phyloP scores from a whole-genome alignment of 164 flowering plant species.

The Protea cynaroides region DNA sequence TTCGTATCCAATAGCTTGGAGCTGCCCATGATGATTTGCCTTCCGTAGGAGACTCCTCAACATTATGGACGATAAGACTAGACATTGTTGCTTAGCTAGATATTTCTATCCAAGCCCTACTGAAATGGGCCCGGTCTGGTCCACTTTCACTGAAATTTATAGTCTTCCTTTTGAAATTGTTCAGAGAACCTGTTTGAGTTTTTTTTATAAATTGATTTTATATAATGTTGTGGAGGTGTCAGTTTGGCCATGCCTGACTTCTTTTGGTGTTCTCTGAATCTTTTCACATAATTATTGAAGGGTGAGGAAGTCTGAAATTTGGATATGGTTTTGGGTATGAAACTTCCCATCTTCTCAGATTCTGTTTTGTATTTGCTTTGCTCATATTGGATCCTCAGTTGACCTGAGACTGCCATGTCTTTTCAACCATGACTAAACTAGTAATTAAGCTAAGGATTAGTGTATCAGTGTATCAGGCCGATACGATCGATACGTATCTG shows the following conservation, averaged over 20 bases:
- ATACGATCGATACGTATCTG: too few species aligned
- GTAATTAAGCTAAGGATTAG: too few species aligned
- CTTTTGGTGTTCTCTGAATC: conserved; percentile 1
- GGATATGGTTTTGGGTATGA: conserved; percentile 20
- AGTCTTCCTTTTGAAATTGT: conserved; percentile 12
- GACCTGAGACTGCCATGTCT: too few species aligned
- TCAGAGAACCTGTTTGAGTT: background rate
- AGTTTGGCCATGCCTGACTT: conserved; percentile 43
- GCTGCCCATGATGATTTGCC: too few species aligned
- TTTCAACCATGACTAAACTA: too few species aligned
- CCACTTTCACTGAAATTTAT: conserved; percentile 32
- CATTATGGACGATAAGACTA: too few species aligned
- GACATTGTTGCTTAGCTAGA: too few species aligned
- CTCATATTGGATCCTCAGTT: background rate
- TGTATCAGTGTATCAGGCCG: too few species aligned
- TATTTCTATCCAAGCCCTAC: conserved; percentile 17
- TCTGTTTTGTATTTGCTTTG: conserved; percentile 2
- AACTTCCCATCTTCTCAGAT: conserved; percentile 9
- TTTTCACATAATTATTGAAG: conserved; percentile 17
- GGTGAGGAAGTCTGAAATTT: conserved; percentile 22
- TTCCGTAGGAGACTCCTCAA: too few species aligned
- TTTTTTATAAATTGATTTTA: background rate
- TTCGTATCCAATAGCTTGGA: too few species aligned
- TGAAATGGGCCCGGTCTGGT: conserved; percentile 19
- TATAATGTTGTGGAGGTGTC: conserved; percentile 39